Evolutionary conservation across 2,329 filamentous ascomycete genomes (phyloP), one percentile per base, ranked within the genome.

Genomic region (Colletotrichum theobromicola): DNA sequence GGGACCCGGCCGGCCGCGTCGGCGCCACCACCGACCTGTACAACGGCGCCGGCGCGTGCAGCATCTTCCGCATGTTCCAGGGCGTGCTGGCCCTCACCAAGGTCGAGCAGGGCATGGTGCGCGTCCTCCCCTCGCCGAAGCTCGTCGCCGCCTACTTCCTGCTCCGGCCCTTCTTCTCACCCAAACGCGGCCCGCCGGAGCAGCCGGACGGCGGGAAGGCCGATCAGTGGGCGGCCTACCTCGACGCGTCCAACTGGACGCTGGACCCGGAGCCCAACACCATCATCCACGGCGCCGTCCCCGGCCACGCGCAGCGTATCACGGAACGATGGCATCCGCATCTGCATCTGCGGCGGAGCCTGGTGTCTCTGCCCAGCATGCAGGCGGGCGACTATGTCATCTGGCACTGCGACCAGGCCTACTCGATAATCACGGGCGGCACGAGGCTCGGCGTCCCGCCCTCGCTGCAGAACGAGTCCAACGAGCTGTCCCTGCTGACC

Each of bases 1-100:
- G 93, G 90, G 94, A 96, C 81, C 90, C 90, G 8, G 90, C 89
- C 76, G 89, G 90, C 74, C 89, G 94, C 15, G 84, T 95, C 1
- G 85, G 86, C 2, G 92, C 92, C 10, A 87, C 89, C 4, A 91
- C 91, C 77, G 93, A 96, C 80, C 81, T 95, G 26, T 95, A 96
- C 81, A 89, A 94, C 71, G 93, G 93, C 9, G 90, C 93, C 1
- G 93, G 94, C 3, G 91, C 92, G 10, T 95, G 94, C 82, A 92
- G 87, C 64, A 93, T 94, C 83, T 93, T 95, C 81, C 89, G 94
- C 64, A 94, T 95, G 88, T 94, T 93, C 80, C 94, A 96, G 81
- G 94, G 94, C 66, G 95, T 94, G 93, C 83, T 96, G 16, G 87
- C 88, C 32, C 90, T 96, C 83, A 92, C 90, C 24, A 85, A 88